Evolutionary conservation across 345 rosid genomes (phyloP), one percentile per base, ranked within the genome.

Genomic region (Dovyalis caffra): DNA sequence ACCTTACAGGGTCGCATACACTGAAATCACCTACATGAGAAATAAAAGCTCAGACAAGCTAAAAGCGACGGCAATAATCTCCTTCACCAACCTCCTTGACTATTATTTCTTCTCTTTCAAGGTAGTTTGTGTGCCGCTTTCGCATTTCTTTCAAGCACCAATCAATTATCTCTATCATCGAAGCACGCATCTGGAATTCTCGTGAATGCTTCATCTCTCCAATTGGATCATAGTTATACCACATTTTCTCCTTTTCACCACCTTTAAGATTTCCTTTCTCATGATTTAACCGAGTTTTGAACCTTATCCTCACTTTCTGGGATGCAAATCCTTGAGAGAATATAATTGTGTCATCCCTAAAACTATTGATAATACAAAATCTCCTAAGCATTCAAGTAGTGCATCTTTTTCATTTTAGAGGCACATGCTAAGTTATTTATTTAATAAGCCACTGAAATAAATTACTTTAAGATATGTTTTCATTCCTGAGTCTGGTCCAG

Each of bases 71-170:
- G 28, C 38, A 70, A 56, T 12, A 71, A 37, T 28, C 53, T 58
- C 43, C 45, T 72, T 11, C 47, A 62, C 40, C 76, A 63, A 72
- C 38, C 16, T 72, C 1, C 43, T 31, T 72, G 12, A 43, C 61
- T 32, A 62, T 26, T 28, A 38, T 74, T 74, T 53, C 64, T 65
- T 64, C 70, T 34, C 26, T 34, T 74, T 53, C 14, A 74, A 74
- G 71, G 11, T 51, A 53, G 26, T 53, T 20, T 10, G 21, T 35
- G 57, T 60, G 28, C 38, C 53, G 6, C 3, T 47, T 61, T 29
- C 58, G 28, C 68, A 40, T 62, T 40, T 72, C 58, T 62, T 60
- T 62, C 66, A 25, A 34, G 20, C 16, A 33, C 8, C 45, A 53
- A 70, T 53, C 8, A 53, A n/a, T 23, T 6, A 56, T 70, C 32